Evolutionary conservation across 2,329 filamentous ascomycete genomes (phyloP).

Genomic region (Cladorrhinum sp.): DNA sequence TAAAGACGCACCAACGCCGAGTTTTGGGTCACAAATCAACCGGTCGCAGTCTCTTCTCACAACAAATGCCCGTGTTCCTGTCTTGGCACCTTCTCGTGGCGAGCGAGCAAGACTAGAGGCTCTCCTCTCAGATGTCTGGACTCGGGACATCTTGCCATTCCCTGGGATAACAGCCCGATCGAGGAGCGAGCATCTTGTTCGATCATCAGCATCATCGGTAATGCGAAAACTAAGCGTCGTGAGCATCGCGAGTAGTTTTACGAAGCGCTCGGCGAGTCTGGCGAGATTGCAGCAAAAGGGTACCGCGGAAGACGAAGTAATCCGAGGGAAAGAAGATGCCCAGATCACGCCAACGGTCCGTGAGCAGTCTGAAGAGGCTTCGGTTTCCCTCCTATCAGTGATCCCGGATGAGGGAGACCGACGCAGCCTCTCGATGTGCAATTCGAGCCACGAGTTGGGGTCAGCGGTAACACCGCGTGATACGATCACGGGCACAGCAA

Average conservation of each 20-base stretch:
- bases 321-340: conserved; percentile 3
- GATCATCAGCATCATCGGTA: conserved; percentile 77
- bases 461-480: background rate
- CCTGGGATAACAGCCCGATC: conserved; percentile 71
- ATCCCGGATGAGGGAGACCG: conserved; percentile 29
- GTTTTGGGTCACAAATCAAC: conserved; percentile 56
- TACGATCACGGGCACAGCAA: background rate
- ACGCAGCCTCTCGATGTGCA: conserved; percentile 13
- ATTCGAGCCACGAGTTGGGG: background rate
- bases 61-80: conserved; percentile 62
- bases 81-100: conserved; percentile 69
- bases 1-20: conserved; percentile 50
- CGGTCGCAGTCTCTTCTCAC: conserved; percentile 77
- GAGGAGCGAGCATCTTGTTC: conserved; percentile 68
- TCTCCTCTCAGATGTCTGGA: conserved; percentile 77
- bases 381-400: conserved; percentile 23
- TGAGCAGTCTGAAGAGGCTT: conserved; percentile 15
- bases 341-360: background rate
- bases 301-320: conserved; percentile 32
- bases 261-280: conserved; percentile 42
- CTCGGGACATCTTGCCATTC: conserved; percentile 73
- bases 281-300: conserved; percentile 22
- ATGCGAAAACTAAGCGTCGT: conserved; percentile 85
- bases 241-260: conserved; percentile 73
- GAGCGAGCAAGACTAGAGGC: conserved; percentile 77